Conservation (phyloP, 1,284 basidiomycete genomes). For the Athelia psychrophila region DNA sequence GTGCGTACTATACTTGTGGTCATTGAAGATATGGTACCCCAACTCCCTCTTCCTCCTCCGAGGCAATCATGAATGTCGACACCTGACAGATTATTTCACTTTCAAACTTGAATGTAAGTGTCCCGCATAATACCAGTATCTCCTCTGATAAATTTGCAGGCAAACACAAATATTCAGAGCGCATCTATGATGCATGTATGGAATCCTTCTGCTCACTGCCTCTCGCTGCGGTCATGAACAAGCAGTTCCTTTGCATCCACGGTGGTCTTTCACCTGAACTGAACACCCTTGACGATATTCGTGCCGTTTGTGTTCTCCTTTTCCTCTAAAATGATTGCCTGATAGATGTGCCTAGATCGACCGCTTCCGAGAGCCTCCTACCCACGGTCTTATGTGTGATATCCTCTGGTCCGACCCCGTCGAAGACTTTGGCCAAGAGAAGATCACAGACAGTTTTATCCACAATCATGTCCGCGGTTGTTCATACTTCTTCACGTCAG, state of each 20-base stretch:
- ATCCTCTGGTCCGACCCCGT: constrained; percentile 94
- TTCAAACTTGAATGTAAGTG: constrained; percentile 87
- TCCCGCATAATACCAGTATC: constrained; percentile 1
- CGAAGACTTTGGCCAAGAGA: constrained; percentile 92
- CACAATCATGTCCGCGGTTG: constrained; percentile 97
- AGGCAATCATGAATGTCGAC: constrained; percentile 89
- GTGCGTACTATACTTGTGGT: constrained; percentile 90
- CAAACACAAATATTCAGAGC: constrained; percentile 93
- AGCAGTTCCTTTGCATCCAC: constrained; percentile 95
- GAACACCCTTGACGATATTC: constrained; percentile 88
- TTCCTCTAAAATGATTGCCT: not conserved
- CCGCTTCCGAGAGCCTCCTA: constrained; percentile 93
- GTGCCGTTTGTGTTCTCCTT: constrained; percentile 46
- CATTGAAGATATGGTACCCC: constrained; percentile 91
- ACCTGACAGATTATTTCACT: constrained; percentile 86
- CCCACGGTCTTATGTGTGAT: constrained; percentile 93
- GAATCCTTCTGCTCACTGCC: constrained; percentile 92
- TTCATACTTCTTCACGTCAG: constrained; percentile 92
- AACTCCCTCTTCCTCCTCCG: constrained; percentile 88
- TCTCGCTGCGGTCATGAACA: constrained; percentile 94
- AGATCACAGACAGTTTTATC: constrained; percentile 81
- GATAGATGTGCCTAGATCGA: constrained; percentile 59
- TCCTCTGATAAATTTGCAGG: constrained; percentile 40
- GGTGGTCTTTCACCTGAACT: constrained; percentile 91
- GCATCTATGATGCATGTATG: constrained; percentile 90